A percentile compares a stretch with the other conserved stretches of the same genome.
Evolutionary conservation across 2,329 filamentous ascomycete genomes (phyloP).

Genomic region (Trichoderma asperellum): DNA sequence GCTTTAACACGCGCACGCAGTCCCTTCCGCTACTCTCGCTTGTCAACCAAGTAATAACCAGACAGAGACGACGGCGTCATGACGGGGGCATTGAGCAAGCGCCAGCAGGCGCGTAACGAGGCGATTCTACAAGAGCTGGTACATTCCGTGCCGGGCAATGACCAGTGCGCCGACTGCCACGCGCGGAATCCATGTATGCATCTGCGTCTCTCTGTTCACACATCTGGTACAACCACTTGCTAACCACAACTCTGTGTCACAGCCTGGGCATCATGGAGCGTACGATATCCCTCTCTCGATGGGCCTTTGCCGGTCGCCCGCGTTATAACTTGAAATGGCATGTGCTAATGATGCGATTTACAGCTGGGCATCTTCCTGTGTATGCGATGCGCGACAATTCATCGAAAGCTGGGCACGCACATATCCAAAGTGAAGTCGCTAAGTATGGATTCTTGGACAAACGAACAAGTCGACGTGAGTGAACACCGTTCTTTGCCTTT

Average conservation of each 20-base stretch:
- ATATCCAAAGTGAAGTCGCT: constrained; percentile 98
- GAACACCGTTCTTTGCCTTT: not conserved
- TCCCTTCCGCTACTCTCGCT: constrained; percentile 8
- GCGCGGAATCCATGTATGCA: constrained; percentile 85
- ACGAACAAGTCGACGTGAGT: constrained; percentile 92
- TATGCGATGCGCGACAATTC: constrained; percentile 94
- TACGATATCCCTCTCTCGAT: constrained; percentile 53
- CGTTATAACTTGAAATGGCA: not conserved
- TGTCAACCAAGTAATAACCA: constrained; percentile 2
- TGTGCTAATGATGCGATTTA: constrained; percentile 26
- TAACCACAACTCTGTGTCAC: constrained; percentile 37
- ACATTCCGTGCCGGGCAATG: constrained; percentile 81
- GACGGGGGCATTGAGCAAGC: constrained; percentile 82
- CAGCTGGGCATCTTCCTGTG: constrained; percentile 95
- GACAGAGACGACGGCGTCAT: constrained; percentile 50
- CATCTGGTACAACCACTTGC: constrained; percentile 31
- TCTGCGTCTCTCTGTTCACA: constrained; percentile 22
- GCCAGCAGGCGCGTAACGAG: constrained; percentile 97
- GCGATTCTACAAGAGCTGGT: constrained; percentile 88
- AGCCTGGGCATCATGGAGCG: constrained; percentile 98
- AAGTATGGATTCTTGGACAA: constrained; percentile 97
- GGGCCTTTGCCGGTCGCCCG: not conserved
- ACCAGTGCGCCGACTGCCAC: constrained; percentile 89
- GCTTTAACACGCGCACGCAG: constrained; percentile 21
- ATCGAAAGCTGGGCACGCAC: constrained; percentile 95